A percentile compares a stretch with the other conserved stretches of the same genome.
Conservation (phyloP, 306 rosid genomes). For the Gastrolobium bilobum region DNA sequence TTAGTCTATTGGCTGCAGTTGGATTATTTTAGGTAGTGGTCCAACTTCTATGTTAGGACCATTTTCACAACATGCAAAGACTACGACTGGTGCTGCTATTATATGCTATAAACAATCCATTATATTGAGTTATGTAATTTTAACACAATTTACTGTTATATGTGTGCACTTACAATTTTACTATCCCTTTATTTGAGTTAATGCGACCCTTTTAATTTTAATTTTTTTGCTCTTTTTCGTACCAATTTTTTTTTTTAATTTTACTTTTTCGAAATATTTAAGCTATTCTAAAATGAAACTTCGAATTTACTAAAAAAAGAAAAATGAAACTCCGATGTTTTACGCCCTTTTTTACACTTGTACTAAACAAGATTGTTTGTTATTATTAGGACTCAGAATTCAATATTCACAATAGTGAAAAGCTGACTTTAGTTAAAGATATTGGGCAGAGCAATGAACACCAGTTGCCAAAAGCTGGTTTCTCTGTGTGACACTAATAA, state of each 20-base stretch:
- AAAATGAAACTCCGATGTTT: neutral
- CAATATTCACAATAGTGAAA: constrained; percentile 37
- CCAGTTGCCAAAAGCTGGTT: constrained; percentile 32
- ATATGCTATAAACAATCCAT: neutral
- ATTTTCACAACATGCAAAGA: constrained; percentile 51
- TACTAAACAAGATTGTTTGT: neutral
- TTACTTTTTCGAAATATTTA: no score
- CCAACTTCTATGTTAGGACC: constrained; percentile 55
- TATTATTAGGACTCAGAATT: neutral
- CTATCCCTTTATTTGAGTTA: no score
- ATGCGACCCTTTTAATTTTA: no score
- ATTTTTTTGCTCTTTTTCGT: no score
- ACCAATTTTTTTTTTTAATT: no score
- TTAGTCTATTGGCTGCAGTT: constrained; percentile 32
- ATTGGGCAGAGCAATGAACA: constrained; percentile 34
- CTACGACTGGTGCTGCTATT: constrained; percentile 40
- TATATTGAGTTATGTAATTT: neutral
- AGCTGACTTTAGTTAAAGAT: constrained; percentile 37
- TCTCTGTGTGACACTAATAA: constrained; percentile 7
- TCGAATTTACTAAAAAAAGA: no score
- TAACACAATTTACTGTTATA: neutral
- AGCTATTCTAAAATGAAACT: neutral
- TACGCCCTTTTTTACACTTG: neutral
- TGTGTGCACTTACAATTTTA: neutral
- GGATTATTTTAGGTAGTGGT: constrained; percentile 54